phyloP scores from a whole-genome alignment of 2,329 filamentous ascomycete species.

The Fusarium albidum region DNA sequence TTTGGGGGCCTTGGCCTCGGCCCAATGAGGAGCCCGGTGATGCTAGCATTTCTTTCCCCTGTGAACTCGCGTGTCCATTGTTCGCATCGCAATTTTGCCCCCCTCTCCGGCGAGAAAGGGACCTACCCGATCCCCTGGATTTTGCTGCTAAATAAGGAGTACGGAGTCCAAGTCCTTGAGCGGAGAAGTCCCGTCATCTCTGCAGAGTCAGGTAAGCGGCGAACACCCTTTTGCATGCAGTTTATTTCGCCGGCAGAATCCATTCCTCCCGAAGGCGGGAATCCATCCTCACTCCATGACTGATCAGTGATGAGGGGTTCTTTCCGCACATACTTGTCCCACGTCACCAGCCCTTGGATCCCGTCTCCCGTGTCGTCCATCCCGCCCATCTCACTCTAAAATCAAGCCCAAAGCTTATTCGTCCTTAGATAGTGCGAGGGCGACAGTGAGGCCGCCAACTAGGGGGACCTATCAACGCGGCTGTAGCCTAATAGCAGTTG shows the following conservation, averaged over 20 bases:
- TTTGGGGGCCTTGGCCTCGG: slow-evolving; percentile 11
- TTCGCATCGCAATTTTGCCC: slow-evolving; percentile 14
- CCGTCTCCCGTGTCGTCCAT: not conserved
- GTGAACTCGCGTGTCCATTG: slow-evolving; percentile 25
- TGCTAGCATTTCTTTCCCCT: slow-evolving; percentile 6
- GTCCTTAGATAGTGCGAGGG: slow-evolving; percentile 3
- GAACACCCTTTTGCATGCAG: no score
- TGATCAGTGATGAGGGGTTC: not conserved
- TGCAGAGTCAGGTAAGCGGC: no score
- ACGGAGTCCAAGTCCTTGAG: slow-evolving; percentile 13
- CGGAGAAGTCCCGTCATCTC: slow-evolving; percentile 21
- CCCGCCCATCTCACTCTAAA: not conserved
- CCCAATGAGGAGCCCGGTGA: slow-evolving; percentile 24
- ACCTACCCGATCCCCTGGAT: slow-evolving; percentile 17
- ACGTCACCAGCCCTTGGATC: not conserved
- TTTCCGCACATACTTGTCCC: slow-evolving; percentile 3
- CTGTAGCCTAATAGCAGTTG: not conserved
- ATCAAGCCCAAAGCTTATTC: slow-evolving; percentile 6
- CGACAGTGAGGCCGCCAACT: slow-evolving; percentile 3
- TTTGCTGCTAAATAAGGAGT: slow-evolving; percentile 18
- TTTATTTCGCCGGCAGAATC: no score
- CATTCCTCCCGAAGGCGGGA: no score
- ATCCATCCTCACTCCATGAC: not conserved
- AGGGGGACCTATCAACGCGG: not conserved
- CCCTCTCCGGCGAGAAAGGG: slow-evolving; percentile 3